Evolutionary conservation across 2,329 filamentous ascomycete genomes (phyloP).

Genomic region (Colletotrichum lentis): DNA sequence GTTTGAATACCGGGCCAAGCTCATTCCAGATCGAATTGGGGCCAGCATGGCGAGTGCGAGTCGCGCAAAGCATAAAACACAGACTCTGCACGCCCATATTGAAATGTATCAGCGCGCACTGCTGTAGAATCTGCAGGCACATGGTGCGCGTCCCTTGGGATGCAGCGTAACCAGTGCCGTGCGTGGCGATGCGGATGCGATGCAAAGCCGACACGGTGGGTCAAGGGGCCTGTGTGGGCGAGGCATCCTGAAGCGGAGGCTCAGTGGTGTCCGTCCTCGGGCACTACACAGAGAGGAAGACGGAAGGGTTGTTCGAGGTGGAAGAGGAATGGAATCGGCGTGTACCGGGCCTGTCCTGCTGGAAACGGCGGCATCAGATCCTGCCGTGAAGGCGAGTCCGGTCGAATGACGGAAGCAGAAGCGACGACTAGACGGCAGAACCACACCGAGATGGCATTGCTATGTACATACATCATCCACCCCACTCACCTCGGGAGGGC

Average conservation of each 20-base stretch:
- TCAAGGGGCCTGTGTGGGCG: neutral
- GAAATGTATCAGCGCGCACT: conserved; percentile 10
- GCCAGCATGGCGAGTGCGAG: conserved; percentile 18
- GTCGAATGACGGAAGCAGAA: conserved; percentile 29
- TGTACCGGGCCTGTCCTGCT: conserved; percentile 3
- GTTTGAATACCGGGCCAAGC: conserved; percentile 1
- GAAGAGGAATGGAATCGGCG: neutral
- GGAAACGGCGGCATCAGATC: conserved; percentile 23
- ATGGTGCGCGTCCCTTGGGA: conserved; percentile 13
- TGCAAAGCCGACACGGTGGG: conserved; percentile 17
- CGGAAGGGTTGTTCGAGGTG: neutral
- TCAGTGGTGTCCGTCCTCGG: conserved; percentile 8
- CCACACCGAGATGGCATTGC: conserved; percentile 3
- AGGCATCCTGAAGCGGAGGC: neutral
- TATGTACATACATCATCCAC: neutral
- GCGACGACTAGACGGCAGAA: conserved; percentile 1
- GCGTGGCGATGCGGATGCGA: conserved; percentile 34
- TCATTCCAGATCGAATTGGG: neutral
- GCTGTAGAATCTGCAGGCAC: conserved; percentile 23
- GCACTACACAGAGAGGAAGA: neutral
- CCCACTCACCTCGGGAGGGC: conserved; percentile 5
- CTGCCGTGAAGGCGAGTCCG: neutral
- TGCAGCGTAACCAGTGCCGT: conserved; percentile 23
- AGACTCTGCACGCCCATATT: conserved; percentile 18
- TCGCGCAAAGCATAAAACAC: conserved; percentile 12